phyloP scores from a whole-genome alignment of 2,329 filamentous ascomycete species.

The Metarhizium rileyi region DNA sequence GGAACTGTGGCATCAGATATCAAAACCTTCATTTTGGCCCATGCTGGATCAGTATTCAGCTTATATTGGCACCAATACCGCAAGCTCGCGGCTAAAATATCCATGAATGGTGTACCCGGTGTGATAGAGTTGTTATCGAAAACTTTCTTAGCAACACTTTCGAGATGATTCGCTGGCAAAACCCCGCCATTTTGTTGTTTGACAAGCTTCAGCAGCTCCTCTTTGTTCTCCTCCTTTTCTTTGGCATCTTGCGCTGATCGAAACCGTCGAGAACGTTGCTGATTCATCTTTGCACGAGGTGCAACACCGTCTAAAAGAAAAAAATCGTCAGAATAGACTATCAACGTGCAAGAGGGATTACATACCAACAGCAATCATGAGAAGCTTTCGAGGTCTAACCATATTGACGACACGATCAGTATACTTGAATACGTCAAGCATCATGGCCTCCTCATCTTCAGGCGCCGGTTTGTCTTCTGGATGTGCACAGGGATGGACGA shows the following conservation, averaged over 20 bases:
- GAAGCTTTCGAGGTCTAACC: conserved; percentile 88
- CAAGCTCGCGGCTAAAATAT: conserved; percentile 79
- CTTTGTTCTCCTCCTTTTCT: conserved; percentile 87
- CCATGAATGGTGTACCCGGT: conserved; percentile 97
- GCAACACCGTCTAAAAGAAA: conserved; percentile 71
- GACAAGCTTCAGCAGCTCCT: conserved; percentile 76
- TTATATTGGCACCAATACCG: conserved; percentile 98
- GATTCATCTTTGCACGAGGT: conserved; percentile 98
- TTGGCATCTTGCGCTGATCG: conserved; percentile 87
- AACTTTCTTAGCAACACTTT: conserved; percentile 68
- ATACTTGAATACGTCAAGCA: conserved; percentile 96
- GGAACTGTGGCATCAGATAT: conserved; percentile 97
- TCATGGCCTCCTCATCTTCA: conserved; percentile 96
- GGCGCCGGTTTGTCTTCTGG: conserved; percentile 88
- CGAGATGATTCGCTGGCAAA: conserved; percentile 49
- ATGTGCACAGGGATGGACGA: conserved; percentile 97
- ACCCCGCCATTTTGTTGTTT: conserved; percentile 65
- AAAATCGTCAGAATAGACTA: conserved; percentile 16
- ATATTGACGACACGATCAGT: conserved; percentile 99
- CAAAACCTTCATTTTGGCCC: conserved; percentile 93
- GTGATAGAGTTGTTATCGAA: conserved; percentile 88
- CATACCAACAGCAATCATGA: conserved; percentile 94
- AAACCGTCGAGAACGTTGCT: conserved; percentile 93
- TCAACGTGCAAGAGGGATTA: conserved; percentile 9
- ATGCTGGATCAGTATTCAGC: conserved; percentile 89